Percentiles rank a stretch among this genome's conserved stretches.
Evolutionary conservation across 768 basidiomycete species (phyloP).

Genomic region (Leucocoprinus leucothites): DNA sequence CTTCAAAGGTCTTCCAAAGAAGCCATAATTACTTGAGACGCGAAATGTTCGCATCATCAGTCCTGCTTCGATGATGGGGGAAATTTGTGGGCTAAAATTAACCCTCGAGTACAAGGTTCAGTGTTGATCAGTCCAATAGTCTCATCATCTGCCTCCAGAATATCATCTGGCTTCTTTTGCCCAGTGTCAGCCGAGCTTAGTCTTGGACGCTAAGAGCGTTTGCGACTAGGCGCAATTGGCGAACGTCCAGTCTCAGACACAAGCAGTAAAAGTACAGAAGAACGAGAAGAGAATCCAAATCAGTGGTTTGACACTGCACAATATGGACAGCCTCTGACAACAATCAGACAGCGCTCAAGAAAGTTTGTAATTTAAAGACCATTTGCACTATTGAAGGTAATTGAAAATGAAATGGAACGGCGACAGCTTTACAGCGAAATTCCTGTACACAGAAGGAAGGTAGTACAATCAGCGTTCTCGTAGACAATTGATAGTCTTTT

Average conservation of each 20-base stretch:
- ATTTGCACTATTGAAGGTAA: background rate
- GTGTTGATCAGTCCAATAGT: background rate
- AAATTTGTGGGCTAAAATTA: conserved; percentile 7
- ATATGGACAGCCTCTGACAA: conserved; percentile 10
- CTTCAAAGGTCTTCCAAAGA: background rate
- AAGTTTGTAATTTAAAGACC: background rate
- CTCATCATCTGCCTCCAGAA: conserved; percentile 1
- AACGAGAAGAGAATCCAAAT: background rate
- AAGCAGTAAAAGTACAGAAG: background rate
- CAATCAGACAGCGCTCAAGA: conserved; percentile 9
- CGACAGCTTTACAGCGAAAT: background rate
- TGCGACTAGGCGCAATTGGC: background rate
- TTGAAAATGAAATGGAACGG: background rate
- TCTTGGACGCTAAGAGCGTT: background rate
- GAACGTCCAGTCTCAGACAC: background rate
- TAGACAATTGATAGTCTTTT: too few species aligned
- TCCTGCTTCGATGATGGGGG: conserved; percentile 5
- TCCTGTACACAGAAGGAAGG: background rate
- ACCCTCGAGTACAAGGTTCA: background rate
- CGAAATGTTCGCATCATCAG: conserved; percentile 11
- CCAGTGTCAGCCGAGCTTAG: background rate
- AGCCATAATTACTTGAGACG: background rate
- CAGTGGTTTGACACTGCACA: background rate
- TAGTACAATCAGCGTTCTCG: too few species aligned
- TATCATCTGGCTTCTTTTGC: background rate